Evolutionary conservation across 2,329 filamentous ascomycete species (phyloP).

Genomic region (Diaporthe capsici): DNA sequence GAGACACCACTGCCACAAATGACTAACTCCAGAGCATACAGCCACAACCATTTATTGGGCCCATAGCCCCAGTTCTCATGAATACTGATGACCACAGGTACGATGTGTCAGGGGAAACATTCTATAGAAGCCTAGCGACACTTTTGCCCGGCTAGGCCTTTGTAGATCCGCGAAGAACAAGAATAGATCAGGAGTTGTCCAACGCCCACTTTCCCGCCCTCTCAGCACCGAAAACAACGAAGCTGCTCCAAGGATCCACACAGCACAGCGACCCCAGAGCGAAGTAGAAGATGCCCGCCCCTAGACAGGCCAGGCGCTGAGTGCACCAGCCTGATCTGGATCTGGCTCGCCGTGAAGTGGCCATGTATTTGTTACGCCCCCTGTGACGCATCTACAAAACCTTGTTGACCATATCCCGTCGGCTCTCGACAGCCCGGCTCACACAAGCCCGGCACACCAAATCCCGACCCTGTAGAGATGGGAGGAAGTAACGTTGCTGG

Average conservation of each 20-base stretch:
- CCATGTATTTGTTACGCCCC: not conserved
- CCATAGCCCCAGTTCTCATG: not conserved
- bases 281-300: not conserved
- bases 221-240: not conserved
- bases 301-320: not conserved
- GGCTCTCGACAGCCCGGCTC: not conserved
- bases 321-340: not conserved
- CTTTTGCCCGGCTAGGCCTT: not conserved
- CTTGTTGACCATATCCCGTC: not conserved
- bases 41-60: not conserved
- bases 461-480: not conserved
- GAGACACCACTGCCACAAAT: not conserved
- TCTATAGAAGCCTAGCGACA: too few relatives aligned
- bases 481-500: constrained; percentile 4
- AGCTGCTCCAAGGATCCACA: not conserved
- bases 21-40: too few relatives aligned
- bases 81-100: not conserved
- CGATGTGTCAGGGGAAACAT: not conserved
- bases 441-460: not conserved
- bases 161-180: not conserved
- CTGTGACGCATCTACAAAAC: not conserved
- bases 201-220: too few relatives aligned
- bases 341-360: not conserved
- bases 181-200: not conserved
- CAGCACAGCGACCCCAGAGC: not conserved